phyloP scores from a whole-genome alignment of 164 flowering plant species.

The Litsea cubeba region DNA sequence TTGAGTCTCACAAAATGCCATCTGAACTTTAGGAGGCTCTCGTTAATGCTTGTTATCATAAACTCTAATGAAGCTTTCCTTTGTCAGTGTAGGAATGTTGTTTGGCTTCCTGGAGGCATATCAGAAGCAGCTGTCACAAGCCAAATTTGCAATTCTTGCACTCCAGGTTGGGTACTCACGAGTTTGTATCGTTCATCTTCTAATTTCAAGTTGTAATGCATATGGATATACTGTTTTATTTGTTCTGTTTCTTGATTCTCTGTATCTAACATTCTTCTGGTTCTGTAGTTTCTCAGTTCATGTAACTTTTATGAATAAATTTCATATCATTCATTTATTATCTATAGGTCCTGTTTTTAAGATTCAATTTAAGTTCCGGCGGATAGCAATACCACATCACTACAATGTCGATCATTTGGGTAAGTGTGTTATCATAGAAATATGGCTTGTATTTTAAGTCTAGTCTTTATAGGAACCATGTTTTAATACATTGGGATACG shows the following conservation, averaged over 20 bases:
- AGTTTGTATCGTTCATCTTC: background rate
- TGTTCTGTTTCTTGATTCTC: background rate
- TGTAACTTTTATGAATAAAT: no score
- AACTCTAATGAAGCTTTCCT: background rate
- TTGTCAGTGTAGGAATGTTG: conserved; percentile 84
- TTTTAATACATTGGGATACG: background rate
- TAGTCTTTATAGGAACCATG: background rate
- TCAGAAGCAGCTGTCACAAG: conserved; percentile 74
- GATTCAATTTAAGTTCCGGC: conserved; percentile 89
- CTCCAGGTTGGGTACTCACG: conserved; percentile 48
- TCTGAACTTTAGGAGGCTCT: background rate
- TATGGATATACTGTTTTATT: background rate
- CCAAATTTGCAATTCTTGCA: conserved; percentile 62
- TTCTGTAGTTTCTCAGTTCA: background rate
- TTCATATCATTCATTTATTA: background rate
- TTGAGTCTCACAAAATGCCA: background rate
- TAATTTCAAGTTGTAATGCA: background rate
- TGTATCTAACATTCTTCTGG: background rate
- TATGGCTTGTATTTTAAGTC: background rate
- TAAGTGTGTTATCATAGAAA: conserved; percentile 22
- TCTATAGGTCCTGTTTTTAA: conserved; percentile 64
- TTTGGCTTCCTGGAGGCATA: conserved; percentile 94
- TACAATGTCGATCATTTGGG: conserved; percentile 77
- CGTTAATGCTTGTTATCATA: background rate
- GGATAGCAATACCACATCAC: conserved; percentile 78